phyloP scores from a whole-genome alignment of 495 filamentous ascomycete species.

The Delitschia confertaspora region DNA sequence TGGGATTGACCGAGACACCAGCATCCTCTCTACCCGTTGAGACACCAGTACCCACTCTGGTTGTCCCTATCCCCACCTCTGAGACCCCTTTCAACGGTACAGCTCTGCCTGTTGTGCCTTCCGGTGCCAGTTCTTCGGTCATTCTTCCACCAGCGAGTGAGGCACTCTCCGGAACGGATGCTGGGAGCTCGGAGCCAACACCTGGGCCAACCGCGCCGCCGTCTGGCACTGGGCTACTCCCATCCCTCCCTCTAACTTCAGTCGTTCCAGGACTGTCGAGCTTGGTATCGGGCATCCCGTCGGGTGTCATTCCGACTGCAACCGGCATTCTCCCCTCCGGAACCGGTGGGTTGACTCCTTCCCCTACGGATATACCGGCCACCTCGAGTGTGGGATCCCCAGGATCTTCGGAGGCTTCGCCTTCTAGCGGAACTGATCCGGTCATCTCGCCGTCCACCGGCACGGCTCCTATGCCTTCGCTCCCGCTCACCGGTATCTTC shows the following conservation, averaged over 20 bases:
- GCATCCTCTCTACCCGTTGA: not conserved
- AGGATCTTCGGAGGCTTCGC: not conserved
- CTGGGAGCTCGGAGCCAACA: not conserved
- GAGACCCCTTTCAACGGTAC: constrained; percentile 5
- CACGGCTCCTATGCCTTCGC: too few species aligned
- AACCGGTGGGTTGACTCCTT: not conserved
- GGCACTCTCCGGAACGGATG: not conserved
- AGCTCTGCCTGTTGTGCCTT: not conserved
- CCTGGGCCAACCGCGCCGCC: constrained; percentile 10
- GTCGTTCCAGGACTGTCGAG: not conserved
- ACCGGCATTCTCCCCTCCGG: not conserved
- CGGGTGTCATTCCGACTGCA: not conserved
- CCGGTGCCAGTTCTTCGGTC: not conserved
- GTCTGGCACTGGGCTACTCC: constrained; percentile 5
- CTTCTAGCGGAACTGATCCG: not conserved
- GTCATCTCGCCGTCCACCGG: not conserved
- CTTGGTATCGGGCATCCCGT: not conserved
- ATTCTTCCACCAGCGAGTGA: not conserved
- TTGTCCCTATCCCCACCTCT: constrained; percentile 11
- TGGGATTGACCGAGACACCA: constrained; percentile 4
- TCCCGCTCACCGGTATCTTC: too few species aligned
- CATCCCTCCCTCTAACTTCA: not conserved
- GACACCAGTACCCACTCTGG: not conserved
- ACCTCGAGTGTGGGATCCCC: too few species aligned
- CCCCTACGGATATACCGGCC: not conserved